Conservation (phyloP, 2,329 filamentous ascomycete species). For the Trichoderma sp. region DNA sequence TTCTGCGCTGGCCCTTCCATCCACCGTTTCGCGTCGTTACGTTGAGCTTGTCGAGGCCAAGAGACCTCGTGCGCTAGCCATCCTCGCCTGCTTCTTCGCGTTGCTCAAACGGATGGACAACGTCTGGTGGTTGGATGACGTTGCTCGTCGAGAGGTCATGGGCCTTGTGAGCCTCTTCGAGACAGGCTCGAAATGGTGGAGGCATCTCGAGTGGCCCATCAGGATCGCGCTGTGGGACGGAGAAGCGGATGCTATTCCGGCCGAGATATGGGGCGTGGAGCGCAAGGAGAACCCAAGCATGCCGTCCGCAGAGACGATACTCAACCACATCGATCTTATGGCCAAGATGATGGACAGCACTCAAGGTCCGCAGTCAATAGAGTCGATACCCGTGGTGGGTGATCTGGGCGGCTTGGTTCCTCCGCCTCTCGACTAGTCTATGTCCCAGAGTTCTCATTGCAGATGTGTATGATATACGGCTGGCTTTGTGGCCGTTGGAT, state of each 20-base stretch:
- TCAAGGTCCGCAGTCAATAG: constrained; percentile 36
- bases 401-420: constrained; percentile 39
- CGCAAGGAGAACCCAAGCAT: constrained; percentile 47
- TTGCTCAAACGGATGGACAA: constrained; percentile 63
- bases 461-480: neutral
- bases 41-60: constrained; percentile 62
- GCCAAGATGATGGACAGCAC: constrained; percentile 40
- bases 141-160: constrained; percentile 65
- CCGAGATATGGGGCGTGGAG: constrained; percentile 60
- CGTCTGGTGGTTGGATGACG: constrained; percentile 71
- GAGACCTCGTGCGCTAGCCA: constrained; percentile 62
- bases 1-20: constrained; percentile 64
- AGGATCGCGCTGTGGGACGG: constrained; percentile 61
- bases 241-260: constrained; percentile 51
- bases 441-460: neutral
- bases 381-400: constrained; percentile 38
- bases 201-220: constrained; percentile 62
- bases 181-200: constrained; percentile 62
- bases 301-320: constrained; percentile 42
- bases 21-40: constrained; percentile 63
- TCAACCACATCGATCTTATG: constrained; percentile 47
- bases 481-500: neutral
- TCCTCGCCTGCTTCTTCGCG: constrained; percentile 68
- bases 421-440: constrained; percentile 40
- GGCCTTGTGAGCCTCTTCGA: constrained; percentile 64